phyloP scores from a whole-genome alignment of 805 yeast genomes.

The Ogataea paraovalis region DNA sequence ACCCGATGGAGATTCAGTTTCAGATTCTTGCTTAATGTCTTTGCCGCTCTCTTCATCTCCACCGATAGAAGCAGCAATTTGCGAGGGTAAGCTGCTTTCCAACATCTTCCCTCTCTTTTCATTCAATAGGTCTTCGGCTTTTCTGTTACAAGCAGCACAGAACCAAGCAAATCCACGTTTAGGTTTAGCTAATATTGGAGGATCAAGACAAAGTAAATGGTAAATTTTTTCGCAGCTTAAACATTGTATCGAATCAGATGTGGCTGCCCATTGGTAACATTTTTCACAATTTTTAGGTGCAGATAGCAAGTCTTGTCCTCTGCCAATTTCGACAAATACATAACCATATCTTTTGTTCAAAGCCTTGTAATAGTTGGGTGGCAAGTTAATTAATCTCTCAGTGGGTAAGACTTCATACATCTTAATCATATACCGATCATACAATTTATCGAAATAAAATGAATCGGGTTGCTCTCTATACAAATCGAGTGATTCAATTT shows the following conservation, averaged over 20 bases:
- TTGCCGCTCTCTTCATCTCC: slow-evolving; percentile 1
- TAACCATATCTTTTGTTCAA: slow-evolving; percentile 65
- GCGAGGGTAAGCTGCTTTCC: slow-evolving; percentile 26
- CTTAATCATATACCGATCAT: slow-evolving; percentile 79
- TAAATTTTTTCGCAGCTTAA: slow-evolving; percentile 67
- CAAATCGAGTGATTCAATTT: slow-evolving; percentile 53
- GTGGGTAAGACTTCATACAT: slow-evolving; percentile 79
- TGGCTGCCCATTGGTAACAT: slow-evolving; percentile 83
- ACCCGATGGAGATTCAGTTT: neutral
- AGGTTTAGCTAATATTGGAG: slow-evolving; percentile 77
- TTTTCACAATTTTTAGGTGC: slow-evolving; percentile 67
- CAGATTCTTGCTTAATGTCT: neutral
- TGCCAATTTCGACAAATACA: slow-evolving; percentile 68
- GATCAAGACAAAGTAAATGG: slow-evolving; percentile 82
- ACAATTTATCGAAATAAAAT: slow-evolving; percentile 82
- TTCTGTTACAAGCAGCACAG: slow-evolving; percentile 73
- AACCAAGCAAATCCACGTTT: slow-evolving; percentile 89
- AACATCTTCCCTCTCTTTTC: slow-evolving; percentile 35
- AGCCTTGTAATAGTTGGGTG: slow-evolving; percentile 57
- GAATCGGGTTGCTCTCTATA: slow-evolving; percentile 58
- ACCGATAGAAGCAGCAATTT: slow-evolving; percentile 16
- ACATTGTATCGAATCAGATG: slow-evolving; percentile 71
- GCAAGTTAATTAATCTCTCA: slow-evolving; percentile 48
- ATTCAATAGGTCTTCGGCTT: slow-evolving; percentile 42
- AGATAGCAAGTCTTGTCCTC: slow-evolving; percentile 57